Conservation (phyloP, 2,329 filamentous ascomycete species). For the Aspergillus flavus region DNA sequence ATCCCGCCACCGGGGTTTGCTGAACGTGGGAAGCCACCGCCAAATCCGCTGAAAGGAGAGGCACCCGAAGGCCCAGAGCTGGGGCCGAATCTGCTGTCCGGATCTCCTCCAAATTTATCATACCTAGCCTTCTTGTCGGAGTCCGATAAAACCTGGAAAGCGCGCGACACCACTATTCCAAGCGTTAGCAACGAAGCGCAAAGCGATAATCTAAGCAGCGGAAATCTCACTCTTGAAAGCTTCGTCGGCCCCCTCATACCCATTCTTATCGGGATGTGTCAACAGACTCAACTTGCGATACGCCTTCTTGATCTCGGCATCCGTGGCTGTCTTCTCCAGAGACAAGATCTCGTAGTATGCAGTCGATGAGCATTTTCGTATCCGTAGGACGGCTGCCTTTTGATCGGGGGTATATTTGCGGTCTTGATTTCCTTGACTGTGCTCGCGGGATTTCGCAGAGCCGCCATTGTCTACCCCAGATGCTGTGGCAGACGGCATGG, state of each 20-base stretch:
- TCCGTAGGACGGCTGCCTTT: conserved; percentile 85
- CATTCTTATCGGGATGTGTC: conserved; percentile 99
- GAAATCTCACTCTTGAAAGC: conserved; percentile 79
- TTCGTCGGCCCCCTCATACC: conserved; percentile 91
- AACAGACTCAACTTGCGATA: conserved; percentile 92
- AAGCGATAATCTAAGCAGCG: not conserved
- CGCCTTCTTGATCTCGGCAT: conserved; percentile 93
- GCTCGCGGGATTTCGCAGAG: conserved; percentile 47
- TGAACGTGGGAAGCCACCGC: conserved; percentile 50
- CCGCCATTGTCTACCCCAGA: conserved; percentile 51
- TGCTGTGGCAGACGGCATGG: conserved; percentile 48
- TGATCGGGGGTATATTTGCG: conserved; percentile 81
- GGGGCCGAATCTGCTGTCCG: conserved; percentile 79
- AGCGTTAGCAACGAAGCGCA: conserved; percentile 64
- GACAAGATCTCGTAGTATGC: conserved; percentile 95
- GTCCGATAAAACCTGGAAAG: conserved; percentile 91
- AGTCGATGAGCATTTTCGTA: conserved; percentile 79
- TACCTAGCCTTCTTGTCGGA: conserved; percentile 88
- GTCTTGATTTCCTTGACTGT: conserved; percentile 55
- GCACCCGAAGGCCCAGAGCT: conserved; percentile 43
- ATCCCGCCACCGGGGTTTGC: conserved; percentile 58
- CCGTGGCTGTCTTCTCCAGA: conserved; percentile 67
- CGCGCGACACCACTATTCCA: conserved; percentile 75
- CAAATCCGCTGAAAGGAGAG: conserved; percentile 49
- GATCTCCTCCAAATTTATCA: conserved; percentile 88